phyloP scores from a whole-genome alignment of 2,329 filamentous ascomycete genomes.

The Diaporthe sp. region DNA sequence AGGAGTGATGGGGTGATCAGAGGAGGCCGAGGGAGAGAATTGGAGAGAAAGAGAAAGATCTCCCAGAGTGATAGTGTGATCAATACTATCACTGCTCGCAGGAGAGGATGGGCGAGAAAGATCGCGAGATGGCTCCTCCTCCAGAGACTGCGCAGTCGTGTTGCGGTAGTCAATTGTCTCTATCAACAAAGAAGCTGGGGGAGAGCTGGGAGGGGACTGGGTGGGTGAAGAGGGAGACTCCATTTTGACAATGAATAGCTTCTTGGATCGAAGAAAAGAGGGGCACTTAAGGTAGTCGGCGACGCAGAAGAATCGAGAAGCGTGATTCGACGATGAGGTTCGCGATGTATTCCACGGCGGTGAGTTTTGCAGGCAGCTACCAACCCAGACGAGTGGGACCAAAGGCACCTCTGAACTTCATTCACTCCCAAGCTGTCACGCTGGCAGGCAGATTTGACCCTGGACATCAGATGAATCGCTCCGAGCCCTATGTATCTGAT shows the following conservation, averaged over 20 bases:
- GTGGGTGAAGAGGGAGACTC: neutral
- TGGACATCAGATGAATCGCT: neutral
- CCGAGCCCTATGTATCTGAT: neutral
- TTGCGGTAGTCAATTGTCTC: neutral
- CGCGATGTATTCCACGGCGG: neutral
- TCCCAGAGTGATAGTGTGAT: neutral
- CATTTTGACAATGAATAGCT: neutral
- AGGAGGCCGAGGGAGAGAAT: too few species aligned
- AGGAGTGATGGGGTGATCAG: neutral
- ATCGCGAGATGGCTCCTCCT: too few species aligned
- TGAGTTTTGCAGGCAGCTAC: neutral
- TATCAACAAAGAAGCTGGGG: neutral
- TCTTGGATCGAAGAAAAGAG: neutral
- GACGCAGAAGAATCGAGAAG: neutral
- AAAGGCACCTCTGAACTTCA: neutral
- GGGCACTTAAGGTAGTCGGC: neutral
- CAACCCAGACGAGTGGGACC: neutral
- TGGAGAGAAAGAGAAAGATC: neutral
- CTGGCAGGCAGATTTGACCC: neutral
- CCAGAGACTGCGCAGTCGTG: neutral
- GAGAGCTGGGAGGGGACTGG: neutral
- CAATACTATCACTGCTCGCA: neutral
- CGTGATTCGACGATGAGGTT: conserved; percentile 4
- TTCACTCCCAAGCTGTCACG: neutral
- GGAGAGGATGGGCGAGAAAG: neutral